A percentile compares a stretch with the other conserved stretches of the same genome.
Evolutionary conservation across 164 flowering plant genomes (phyloP).

Genomic region (Cinnamomum chago): DNA sequence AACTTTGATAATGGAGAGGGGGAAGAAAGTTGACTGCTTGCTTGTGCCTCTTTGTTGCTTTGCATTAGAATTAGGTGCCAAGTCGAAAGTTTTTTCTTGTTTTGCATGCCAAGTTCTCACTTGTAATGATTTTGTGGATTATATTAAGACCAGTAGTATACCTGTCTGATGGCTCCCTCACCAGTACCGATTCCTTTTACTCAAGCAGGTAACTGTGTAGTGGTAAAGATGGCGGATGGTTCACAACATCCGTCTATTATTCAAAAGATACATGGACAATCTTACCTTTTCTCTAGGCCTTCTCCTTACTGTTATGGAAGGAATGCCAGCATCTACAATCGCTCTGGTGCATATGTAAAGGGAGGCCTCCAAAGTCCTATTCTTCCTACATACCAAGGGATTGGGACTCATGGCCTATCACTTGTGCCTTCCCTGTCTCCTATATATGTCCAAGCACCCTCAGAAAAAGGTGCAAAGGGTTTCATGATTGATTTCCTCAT

Average conservation of each 20-base stretch:
- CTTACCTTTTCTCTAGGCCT: constrained; percentile 1
- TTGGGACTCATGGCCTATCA: not conserved
- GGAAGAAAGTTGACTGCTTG: too few relatives aligned
- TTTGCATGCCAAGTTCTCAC: too few relatives aligned
- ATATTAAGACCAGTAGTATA: too few relatives aligned
- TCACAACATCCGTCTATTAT: constrained; percentile 3
- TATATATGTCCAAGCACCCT: constrained; percentile 8
- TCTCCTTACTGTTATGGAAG: constrained; percentile 1
- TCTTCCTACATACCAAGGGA: not conserved
- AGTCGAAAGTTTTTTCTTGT: too few relatives aligned
- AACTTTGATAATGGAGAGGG: too few relatives aligned
- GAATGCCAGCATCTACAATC: constrained; percentile 3
- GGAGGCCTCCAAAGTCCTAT: constrained; percentile 7
- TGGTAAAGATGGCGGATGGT: constrained; percentile 7
- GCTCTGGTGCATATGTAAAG: constrained; percentile 9
- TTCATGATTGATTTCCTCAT: constrained; percentile 13
- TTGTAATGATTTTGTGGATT: too few relatives aligned
- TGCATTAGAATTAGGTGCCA: too few relatives aligned
- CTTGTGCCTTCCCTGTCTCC: not conserved
- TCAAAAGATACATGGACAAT: constrained; percentile 9
- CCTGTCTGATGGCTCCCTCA: too few relatives aligned
- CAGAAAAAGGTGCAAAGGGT: constrained; percentile 6
- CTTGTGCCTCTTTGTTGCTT: too few relatives aligned
- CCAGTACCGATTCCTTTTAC: too few relatives aligned
- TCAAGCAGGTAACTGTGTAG: too few relatives aligned